Conservation (phyloP, 2,329 filamentous ascomycete genomes). For the Periconia macrospinosa region DNA sequence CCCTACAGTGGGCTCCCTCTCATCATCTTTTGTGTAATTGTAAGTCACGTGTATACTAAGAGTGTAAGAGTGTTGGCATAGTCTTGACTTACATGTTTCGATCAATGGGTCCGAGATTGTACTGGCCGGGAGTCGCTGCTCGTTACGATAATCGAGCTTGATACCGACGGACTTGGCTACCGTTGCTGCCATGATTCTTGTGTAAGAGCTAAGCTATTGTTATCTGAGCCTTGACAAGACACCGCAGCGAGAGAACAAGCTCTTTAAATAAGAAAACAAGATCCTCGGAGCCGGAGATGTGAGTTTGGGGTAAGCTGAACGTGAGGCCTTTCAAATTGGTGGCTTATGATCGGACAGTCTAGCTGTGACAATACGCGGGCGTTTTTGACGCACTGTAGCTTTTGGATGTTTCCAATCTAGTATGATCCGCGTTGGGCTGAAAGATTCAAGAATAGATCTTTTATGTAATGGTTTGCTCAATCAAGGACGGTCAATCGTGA, state of each 20-base stretch:
- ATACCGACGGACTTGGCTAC: constrained; percentile 82
- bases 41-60: constrained; percentile 39
- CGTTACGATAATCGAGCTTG: constrained; percentile 71
- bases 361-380: too few relatives aligned
- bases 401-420: too few relatives aligned
- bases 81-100: constrained; percentile 36
- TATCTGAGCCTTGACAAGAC: background rate
- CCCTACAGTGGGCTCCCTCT: constrained; percentile 72
- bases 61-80: background rate
- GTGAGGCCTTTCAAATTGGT: background rate
- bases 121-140: constrained; percentile 48
- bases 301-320: background rate
- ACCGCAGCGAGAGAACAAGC: background rate
- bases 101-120: constrained; percentile 72
- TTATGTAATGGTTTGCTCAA: background rate
- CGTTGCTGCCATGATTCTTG: constrained; percentile 16
- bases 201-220: background rate
- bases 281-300: background rate
- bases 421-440: background rate
- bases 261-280: background rate
- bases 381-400: too few relatives aligned
- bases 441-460: background rate
- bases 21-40: constrained; percentile 74
- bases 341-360: background rate
- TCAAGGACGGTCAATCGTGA: background rate